phyloP scores from a whole-genome alignment of 2,329 filamentous ascomycete genomes.

The Orbilia javanica region DNA sequence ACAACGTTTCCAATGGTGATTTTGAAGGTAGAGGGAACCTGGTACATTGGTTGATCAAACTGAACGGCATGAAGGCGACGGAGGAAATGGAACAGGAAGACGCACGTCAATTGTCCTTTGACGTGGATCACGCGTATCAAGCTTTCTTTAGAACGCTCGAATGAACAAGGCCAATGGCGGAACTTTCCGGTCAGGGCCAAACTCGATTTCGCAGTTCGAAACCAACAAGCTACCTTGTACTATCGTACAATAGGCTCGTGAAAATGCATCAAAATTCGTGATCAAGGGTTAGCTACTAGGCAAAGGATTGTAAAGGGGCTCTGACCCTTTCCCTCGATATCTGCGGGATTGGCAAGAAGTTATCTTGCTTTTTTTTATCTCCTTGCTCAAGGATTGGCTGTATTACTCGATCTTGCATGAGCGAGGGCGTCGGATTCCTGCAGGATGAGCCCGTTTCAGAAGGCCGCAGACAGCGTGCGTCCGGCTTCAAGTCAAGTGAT shows the following conservation, averaged over 20 bases:
- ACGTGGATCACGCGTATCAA: slow-evolving; percentile 63
- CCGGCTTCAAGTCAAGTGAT: slow-evolving; percentile 56
- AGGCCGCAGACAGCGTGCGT: slow-evolving; percentile 49
- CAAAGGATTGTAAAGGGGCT: slow-evolving; percentile 10
- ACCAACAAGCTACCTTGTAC: slow-evolving; percentile 4
- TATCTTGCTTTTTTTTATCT: slow-evolving; percentile 36
- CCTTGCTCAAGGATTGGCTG: slow-evolving; percentile 34
- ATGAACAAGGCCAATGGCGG: slow-evolving; percentile 33
- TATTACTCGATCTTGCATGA: slow-evolving; percentile 58
- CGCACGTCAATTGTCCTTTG: slow-evolving; percentile 65
- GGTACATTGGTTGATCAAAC: slow-evolving; percentile 95
- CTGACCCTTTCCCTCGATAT: slow-evolving; percentile 14
- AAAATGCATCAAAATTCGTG: slow-evolving; percentile 27
- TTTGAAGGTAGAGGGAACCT: slow-evolving; percentile 98
- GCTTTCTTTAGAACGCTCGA: slow-evolving; percentile 60
- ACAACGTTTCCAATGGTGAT: slow-evolving; percentile 88
- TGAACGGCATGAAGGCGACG: slow-evolving; percentile 97
- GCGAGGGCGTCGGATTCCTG: slow-evolving; percentile 55
- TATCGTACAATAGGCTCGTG: slow-evolving; percentile 33
- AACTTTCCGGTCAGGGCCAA: slow-evolving; percentile 2
- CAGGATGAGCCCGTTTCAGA: slow-evolving; percentile 52
- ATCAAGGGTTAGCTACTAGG: slow-evolving; percentile 17
- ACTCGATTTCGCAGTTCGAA: slow-evolving; percentile 42
- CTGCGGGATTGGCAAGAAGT: slow-evolving; percentile 24
- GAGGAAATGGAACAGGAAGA: slow-evolving; percentile 90